Evolutionary conservation across 768 basidiomycete species (phyloP), one percentile per base, ranked within the genome.

Genomic region (Mycena galopus): DNA sequence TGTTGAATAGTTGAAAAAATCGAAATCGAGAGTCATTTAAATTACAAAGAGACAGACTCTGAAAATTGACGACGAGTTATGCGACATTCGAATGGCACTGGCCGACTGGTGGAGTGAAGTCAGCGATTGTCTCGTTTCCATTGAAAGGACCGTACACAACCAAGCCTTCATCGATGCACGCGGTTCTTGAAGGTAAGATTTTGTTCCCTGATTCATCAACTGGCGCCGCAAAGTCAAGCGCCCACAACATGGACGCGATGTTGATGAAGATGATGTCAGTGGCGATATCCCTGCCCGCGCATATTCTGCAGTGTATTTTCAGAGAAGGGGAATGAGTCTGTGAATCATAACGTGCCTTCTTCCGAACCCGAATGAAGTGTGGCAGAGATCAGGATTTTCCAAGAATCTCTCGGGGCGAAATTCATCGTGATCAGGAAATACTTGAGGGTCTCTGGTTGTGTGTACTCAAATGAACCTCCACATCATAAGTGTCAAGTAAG

Each of bases 381-480:
- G 23, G 8, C 23, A 10, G 12, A 50, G 47, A 50, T 50, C 47
- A 50, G 47, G 47, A 21, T 50, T 21, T 16, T 62, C 60, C 23
- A 62, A 14, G 25, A 30, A 62, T 47, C 60, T 62, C 32, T 62
- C 60, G 21, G 60, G 60, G 14, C 60, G 60, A 62, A 47, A 62
- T 62, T 62, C 60, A 47, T 62, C 60, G 33, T 47, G 47, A 17
- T 62, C 60, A 19, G 60, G 60, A 30, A 62, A 62, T n/a, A 62
- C 47, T 11, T 21, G 14, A 4, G 60, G 60, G 17, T 62, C 60
- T 47, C 60, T 62, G 60, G 4, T 2, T 10, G n/a, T 3, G 16
- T 12, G 19, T 19, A 14, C 23, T 37, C 29, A 47, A 62, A 42
- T 12, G 27, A 25, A 29, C 12, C 21, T 21, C 10, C 8, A 16